Percentiles rank a stretch among this genome's conserved stretches.
These are phyloP conservation scores for Cladosporium oxysporum DNA, from an alignment of 2,329 filamentous ascomycete genomes.

Conservation along the genomic window DNA sequence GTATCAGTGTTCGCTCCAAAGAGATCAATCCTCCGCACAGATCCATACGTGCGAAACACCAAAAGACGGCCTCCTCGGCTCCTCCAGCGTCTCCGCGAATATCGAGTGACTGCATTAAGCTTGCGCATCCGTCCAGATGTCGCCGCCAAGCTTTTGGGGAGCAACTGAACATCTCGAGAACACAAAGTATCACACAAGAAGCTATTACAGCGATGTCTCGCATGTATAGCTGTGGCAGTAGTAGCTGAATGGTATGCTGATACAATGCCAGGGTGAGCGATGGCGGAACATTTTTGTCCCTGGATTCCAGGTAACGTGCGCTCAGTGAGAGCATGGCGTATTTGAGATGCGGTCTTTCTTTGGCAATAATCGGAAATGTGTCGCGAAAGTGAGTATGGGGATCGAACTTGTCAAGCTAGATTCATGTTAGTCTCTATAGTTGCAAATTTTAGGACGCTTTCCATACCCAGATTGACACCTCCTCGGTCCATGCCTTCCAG, in stretches of 20 bases:
- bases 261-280: conserved; percentile 54
- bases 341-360: conserved; percentile 44
- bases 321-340: conserved; percentile 55
- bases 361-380: conserved; percentile 49
- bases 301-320: conserved; percentile 52
- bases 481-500: conserved; percentile 47
- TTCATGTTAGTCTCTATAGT: not conserved
- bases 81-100: conserved; percentile 54
- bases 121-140: conserved; percentile 56
- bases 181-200: conserved; percentile 47
- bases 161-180: conserved; percentile 49
- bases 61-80: conserved; percentile 54
- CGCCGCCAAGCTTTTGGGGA: conserved; percentile 51
- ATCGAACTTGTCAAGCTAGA: conserved; percentile 57
- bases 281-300: conserved; percentile 43
- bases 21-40: conserved; percentile 56
- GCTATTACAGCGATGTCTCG: conserved; percentile 47
- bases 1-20: conserved; percentile 48
- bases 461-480: conserved; percentile 49
- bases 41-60: conserved; percentile 59
- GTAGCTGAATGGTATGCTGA: conserved; percentile 49
- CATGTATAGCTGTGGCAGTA: conserved; percentile 43
- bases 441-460: not conserved
- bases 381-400: conserved; percentile 51
- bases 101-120: conserved; percentile 50